Percentiles rank a stretch among this genome's conserved stretches.
Evolutionary conservation across 2,329 filamentous ascomycete species (phyloP).

Genomic region (Fusarium mundagurra): DNA sequence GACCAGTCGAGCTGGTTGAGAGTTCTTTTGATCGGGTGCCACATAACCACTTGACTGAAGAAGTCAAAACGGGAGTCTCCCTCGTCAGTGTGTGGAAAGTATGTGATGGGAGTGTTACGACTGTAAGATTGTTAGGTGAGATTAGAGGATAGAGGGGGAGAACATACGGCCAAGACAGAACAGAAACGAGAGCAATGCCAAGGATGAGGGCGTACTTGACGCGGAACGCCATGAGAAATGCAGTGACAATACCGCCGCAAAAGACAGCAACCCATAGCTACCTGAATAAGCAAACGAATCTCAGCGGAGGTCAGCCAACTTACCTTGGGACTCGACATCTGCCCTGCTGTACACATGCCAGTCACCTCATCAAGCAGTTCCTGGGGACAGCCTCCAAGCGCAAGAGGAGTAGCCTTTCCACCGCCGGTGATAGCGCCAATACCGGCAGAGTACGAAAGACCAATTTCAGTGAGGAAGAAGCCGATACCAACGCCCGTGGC

Average conservation of each 20-base stretch:
- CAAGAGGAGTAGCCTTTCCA: conserved; percentile 71
- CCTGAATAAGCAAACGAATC: not conserved
- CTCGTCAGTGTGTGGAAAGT: conserved; percentile 73
- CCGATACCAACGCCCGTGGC: conserved; percentile 74
- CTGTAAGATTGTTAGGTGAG: conserved; percentile 46
- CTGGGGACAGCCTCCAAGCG: conserved; percentile 77
- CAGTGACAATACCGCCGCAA: conserved; percentile 80
- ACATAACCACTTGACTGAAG: conserved; percentile 77
- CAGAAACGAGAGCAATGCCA: conserved; percentile 76
- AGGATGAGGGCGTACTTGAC: conserved; percentile 80
- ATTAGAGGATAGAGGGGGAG: not conserved
- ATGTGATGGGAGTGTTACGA: conserved; percentile 74
- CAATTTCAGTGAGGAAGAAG: conserved; percentile 71
- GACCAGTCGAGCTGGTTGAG: conserved; percentile 75
- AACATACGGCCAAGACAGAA: conserved; percentile 76
- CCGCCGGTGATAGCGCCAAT: conserved; percentile 84
- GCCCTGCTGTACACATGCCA: conserved; percentile 64
- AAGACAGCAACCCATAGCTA: conserved; percentile 88
- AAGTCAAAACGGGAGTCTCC: conserved; percentile 74
- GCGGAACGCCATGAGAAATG: conserved; percentile 81
- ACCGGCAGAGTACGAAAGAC: conserved; percentile 80
- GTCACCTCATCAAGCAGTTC: conserved; percentile 59
- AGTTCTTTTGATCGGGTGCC: conserved; percentile 73
- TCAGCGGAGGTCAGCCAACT: conserved; percentile 10
- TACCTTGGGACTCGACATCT: conserved; percentile 81